Evolutionary conservation across 228 moss, liverwort and hornwort genomes (phyloP), one percentile per base, ranked within the genome.

Genomic region (Sphagnum magellanicum): DNA sequence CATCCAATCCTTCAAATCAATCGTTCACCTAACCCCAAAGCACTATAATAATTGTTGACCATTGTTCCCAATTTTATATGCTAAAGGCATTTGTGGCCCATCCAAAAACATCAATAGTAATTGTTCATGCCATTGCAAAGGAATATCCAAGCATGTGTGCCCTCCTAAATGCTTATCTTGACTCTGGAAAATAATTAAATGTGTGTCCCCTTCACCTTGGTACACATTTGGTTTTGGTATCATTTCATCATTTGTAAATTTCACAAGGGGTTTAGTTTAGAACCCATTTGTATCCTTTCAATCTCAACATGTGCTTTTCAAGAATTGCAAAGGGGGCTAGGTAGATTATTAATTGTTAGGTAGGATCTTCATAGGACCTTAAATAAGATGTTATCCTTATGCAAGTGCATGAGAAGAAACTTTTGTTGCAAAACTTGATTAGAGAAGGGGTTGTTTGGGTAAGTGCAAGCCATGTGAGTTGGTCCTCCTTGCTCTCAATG

Each of bases 1-100:
- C 51, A 32, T 32, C 16, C 8, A 14, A 16, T 53, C 16, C 16
- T n/a, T 5, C n/a, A 15, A 53, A 10, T 13, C 13, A 12, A 13
- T 5, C 4, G 50, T 52, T 48, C n/a, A 16, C 7, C 17, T 4
- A 12, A 55, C 63, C 8, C 57, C 13, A 47, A 32, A 48, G 32
- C 15, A 10, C 72, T 49, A 8, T 63, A 5, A 10, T 11, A 60
- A 50, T 53, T 2, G 15, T 4, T 17, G 17, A 17, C 17, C 47
- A 50, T 13, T 16, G 5, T 71, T 60, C 50, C 51, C 53, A n/a
- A n/a, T 0, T 4, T 13, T 79, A 81, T 70, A 97, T 93, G 97
- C 74, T 94, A 51, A 94, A 90, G 76, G 84, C 87, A 64, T 79
- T 98, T 4, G 90, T 92, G n/a, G 92, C 92, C 15, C 90, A 93